Base-by-base conservation (phyloP, 2,329 filamentous ascomycete genomes). In the Coniella lustricola region DNA sequence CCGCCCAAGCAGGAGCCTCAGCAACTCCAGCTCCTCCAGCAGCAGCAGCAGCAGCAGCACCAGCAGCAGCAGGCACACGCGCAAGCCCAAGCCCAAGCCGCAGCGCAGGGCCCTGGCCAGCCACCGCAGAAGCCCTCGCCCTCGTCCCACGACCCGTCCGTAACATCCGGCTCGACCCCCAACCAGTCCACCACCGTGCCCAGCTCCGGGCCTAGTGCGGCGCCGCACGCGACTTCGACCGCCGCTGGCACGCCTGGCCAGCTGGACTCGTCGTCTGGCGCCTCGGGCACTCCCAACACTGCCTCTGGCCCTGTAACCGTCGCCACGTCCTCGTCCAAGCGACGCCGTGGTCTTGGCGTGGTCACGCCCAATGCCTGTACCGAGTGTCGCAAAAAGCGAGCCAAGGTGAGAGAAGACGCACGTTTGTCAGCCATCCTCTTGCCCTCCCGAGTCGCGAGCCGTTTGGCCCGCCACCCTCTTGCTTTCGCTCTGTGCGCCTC, bases 281-380 rank as follows among this genome's bases (percentile, higher is more conserved):
- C 59, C 21, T 55, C 59, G 13, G 57, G 60, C 31, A 57, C 56
- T 17, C 45, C 53, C 47, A 54, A 59, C 13, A 40, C 54, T 33
- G 35, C 53, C 8, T 45, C 53, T 10, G 45, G 54, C 22, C 35
- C 51, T 12, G 36, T 54, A 44, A 49, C 49, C 25, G 32, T 58
- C 21, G 48, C 56, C 31, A 32, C 59, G 25, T 48, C 56, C 25
- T 50, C 59, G 20, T 73, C 74, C 3, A 81, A 79, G 59, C 67
- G 77, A 14, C 69, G 73, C 41, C 70, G 77, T 41, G 77, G 77
- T 2, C 58, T 77, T 3, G 77, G 77, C 16, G 64, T 79, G 1
- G 76, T 81, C 12, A 81, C 77, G 4, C 74, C 75, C 36, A 81
- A 80, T 62, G 77, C 77, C 20, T 81, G 77, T 59, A 80, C 74